Base-by-base conservation (phyloP, 2,329 filamentous ascomycete genomes). In the Hawksworthiomyces lignivorus region DNA sequence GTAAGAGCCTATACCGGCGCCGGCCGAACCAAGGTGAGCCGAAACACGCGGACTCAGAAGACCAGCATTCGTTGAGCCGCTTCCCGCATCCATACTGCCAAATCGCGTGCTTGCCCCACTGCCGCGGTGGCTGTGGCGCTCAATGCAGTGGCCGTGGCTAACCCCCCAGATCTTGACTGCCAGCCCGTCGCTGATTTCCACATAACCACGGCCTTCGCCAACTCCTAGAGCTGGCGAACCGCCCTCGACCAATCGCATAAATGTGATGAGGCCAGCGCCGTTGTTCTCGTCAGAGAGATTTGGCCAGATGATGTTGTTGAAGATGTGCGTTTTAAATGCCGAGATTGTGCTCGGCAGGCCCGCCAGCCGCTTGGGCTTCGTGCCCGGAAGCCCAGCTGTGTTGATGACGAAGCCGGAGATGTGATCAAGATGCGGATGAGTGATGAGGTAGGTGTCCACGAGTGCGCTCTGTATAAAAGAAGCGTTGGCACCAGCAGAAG, bases 301-400 rank as follows among this genome's bases (percentile, higher is more conserved):
- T 0, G 92, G 92, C 92, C 92, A 98, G 41, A 97, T 94, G 44
- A 95, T 69, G 56, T 96, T 94, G 63, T 98, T 98, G 69, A 98
- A 98, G 46, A 98, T 87, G 62, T 98, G 89, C 1, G 72, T 80
- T 60, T 95, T 97, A 62, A 98, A 82, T 0, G 90, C 89, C 34
- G 87, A 75, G 39, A 98, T 89, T n/a, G 90, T 94, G 21, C 80
- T 82, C 0, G 89, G 87, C 4, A 97, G 67, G 0, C 85, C 90
- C 1, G 90, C 88, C 12, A 98, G 69, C 19, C 84, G 79, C 62
- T 97, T 98, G 0, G 88, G 87, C 21, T 82, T 78, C 3, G 83
- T 77, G 22, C 84, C 85, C 22, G 87, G 82, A 17, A 94, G 77
- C 4, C 85, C 82, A 5, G 92, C 89, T 0, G 90, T 96, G 61